Base-by-base conservation (phyloP, 768 basidiomycete genomes). In the Boletus eberwhitei region DNA sequence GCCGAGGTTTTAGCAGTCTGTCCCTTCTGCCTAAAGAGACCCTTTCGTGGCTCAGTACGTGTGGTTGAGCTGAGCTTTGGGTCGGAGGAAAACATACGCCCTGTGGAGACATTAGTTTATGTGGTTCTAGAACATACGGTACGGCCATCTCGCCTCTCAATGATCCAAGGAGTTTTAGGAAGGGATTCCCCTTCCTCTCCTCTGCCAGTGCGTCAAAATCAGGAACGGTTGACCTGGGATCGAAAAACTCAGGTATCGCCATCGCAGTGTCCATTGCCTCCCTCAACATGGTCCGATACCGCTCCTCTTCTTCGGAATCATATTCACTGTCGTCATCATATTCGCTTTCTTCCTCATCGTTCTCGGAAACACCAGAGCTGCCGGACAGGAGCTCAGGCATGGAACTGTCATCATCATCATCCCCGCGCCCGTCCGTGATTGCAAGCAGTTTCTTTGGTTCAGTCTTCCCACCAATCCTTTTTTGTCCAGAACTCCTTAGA, bases 211-310 rank as follows among this genome's bases (percentile, higher is more conserved):
- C 67, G 38, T 74, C 66, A 44, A 78, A 76, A 46, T 79, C 75
- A 49, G 82, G 74, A 5, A 78, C 73, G 3, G 71, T 64, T 8
- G 75, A 73, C 52, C 71, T 75, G 31, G 74, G 74, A 63, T 86
- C 81, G 47, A 82, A 75, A 67, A 83, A 84, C 51, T 85, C 85
- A 19, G 80, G 74, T 39, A 71, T 76, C 48, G 82, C 74, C 60
- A 80, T 74, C 1, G 81, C 84, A 17, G 79, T 73, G 55, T 89
- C 83, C 87, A 90, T 88, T 4, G 89, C 90, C 63, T 88, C 85
- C 47, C 83, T 77, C 26, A 84, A 58, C 72, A 85, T 66, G 32
- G 82, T 81, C 19, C 84, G 74, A 29, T 89, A 67, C 57, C 80
- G 77, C 50, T 87, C 87, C 58, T 88, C 88, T 54, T 85, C 80